Base-by-base conservation (phyloP, 2,329 filamentous ascomycete species). In the Microdochium bolleyi region DNA sequence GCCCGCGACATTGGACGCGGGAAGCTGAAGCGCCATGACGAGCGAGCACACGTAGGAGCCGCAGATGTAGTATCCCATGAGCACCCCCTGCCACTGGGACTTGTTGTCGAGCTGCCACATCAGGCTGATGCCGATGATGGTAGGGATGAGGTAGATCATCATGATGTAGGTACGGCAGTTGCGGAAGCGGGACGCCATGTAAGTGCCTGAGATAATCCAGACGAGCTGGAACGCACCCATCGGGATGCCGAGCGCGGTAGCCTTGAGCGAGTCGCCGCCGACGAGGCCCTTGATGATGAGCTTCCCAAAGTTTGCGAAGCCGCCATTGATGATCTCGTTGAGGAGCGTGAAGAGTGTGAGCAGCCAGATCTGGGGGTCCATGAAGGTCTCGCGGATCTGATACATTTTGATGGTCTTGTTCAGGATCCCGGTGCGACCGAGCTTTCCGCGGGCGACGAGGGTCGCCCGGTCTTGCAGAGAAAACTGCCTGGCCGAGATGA, bases 271-370 rank as follows among this genome's bases (percentile, higher is more conserved):
- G 49, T 73, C 67, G 1, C 61, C 58, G 19, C 37, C 37, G 14
- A 72, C 72, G 2, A 78, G 63, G 1, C 74, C 71, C 53, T 80
- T 79, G 60, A 81, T 72, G 52, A 82, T 80, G 22, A 79, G 69
- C 52, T 78, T 80, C 38, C 75, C 73, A 56, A 82, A 82, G 57
- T 77, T 80, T 4, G 78, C 73, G 9, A 79, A 62, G 0, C 78
- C 79, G 2, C 76, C 76, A 49, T 73, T 82, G 56, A 81, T 72
- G 2, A 70, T 64, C 57, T 82, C 78, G 53, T 82, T 82, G 19
- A 79, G 62, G 0, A 82, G 63, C 2, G 70, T 70, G 51, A 72
- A 77, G 1, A 74, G 54, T 51, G 73, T 72, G 4, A 74, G 55
- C 1, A 75, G 61, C 71, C 72, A 74, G 7, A 75, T 67, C 57